Evolutionary conservation across 495 filamentous ascomycete species (phyloP), one percentile per base, ranked within the genome.

Genomic region (Hypoxylon cercidicola): DNA sequence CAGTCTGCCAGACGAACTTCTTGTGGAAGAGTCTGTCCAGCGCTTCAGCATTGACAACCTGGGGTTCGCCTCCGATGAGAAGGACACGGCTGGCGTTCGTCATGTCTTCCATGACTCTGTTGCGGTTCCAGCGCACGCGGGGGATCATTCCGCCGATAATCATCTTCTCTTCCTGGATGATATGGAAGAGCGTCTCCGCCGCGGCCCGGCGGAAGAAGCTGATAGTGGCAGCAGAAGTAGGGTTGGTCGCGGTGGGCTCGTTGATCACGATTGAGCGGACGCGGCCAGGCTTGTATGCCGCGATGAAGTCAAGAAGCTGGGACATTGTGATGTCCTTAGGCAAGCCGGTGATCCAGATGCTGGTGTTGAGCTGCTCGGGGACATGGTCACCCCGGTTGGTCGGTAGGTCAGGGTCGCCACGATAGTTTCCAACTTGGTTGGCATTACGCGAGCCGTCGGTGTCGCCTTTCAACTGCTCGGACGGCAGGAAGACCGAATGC

Each of bases 1-100:
- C 73, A 10, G 68, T 45, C 1, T 67, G 41, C 52, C 61, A 72
- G 0, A 64, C 56, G 20, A 72, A 66, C 43, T 70, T 70, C 8
- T 9, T 35, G 1, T 34, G 6, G 44, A 70, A 72, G 48, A 64
- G 70, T 1, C 1, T 7, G 7, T 56, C 49, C 10, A 72, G 23
- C 15, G 15, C 53, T 6, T 32, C 19, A 3, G 7, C 9, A n/a
- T 70, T 70, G 19, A 72, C 70, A 3, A 72, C 30, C 1, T 47
- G 28, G 0, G 60, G 55, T 10, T 69, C 66, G 0, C 70, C 70
- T 0, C 52, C 62, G 13, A 72, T 59, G 1, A 64, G 43, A 0
- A 72, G 34, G 0, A 72, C 63, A 5, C 70, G 70, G 55, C 62
- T 67, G 12, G 19, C 1, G 30, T 32, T 32, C 7, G 25, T 8